Conservation (phyloP, 2,329 filamentous ascomycete species). For the Xylariaceae sp. region DNA sequence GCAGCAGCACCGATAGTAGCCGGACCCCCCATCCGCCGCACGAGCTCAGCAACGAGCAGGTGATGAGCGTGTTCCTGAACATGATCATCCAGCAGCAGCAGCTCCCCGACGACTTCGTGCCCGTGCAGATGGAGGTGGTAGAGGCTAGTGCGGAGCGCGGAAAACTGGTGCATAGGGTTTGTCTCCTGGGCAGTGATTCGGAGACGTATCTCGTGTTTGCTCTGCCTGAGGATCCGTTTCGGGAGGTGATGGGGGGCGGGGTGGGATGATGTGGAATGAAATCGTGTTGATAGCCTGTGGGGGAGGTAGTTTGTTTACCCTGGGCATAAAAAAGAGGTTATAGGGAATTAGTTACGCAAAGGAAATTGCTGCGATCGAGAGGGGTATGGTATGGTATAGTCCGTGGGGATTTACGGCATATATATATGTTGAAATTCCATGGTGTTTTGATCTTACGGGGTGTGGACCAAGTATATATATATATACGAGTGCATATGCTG, state of each 20-base stretch:
- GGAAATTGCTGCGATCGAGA: too few relatives aligned
- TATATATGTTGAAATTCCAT: too few relatives aligned
- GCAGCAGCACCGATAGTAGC: conserved; percentile 16
- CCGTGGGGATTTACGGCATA: too few relatives aligned
- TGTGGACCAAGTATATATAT: too few relatives aligned
- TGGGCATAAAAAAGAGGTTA: too few relatives aligned
- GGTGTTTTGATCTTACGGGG: too few relatives aligned
- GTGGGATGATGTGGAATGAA: too few relatives aligned
- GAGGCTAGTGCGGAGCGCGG: conserved; percentile 39
- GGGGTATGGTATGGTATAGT: too few relatives aligned
- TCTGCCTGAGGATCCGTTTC: conserved; percentile 32
- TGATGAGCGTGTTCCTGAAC: conserved; percentile 25
- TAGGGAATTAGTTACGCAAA: too few relatives aligned
- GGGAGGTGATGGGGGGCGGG: conserved; percentile 6
- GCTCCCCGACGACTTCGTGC: conserved; percentile 32
- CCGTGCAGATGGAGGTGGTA: conserved; percentile 48
- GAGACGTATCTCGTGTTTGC: conserved; percentile 44
- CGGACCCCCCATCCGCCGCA: conserved; percentile 20
- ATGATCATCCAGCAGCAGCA: conserved; percentile 26
- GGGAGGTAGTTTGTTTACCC: too few relatives aligned
- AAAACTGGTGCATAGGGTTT: conserved; percentile 44
- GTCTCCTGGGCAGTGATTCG: conserved; percentile 45
- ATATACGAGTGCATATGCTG: too few relatives aligned
- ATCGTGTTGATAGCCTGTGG: too few relatives aligned
- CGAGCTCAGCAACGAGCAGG: conserved; percentile 28